Base-by-base conservation (phyloP, 306 rosid species). In the Rosa rugosa region DNA sequence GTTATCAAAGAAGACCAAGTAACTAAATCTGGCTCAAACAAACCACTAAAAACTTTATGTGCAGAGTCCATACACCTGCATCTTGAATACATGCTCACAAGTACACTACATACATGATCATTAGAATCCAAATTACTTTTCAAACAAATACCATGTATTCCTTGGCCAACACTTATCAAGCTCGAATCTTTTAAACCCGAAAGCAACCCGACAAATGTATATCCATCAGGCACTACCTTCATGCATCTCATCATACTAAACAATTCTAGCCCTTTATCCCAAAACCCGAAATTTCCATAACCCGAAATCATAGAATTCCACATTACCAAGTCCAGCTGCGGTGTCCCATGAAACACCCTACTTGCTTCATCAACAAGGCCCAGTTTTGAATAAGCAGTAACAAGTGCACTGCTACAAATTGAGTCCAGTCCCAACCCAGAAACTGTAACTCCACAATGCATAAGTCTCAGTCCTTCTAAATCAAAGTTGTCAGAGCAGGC, bases 261-360 rank as follows among this genome's bases (percentile, higher is more conserved):
- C 49, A 89, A 49, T 73, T 70, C 79, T 42, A 91, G 80, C 62
- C 95, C 97, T 79, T 79, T 77, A 65, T 85, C 80, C 92, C 94
- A 91, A 50, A 77, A 66, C 60, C 97, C 97, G 72, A 80, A 84
- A 54, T 69, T 73, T 69, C 86, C 97, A 81, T 53, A 91, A 74
- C 89, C 95, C 64, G 87, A 92, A 82, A 95, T 92, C 82, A 95
- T 69, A 0, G 96, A 91, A 84, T 91, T 92, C 94, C 98, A 92
- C 88, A 90, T 46, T 23, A 91, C 99, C 87, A 86, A 86, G 77
- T 92, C 98, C 1, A 87, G 96, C 53, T 83, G 86, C 25, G 65
- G n/a, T 20, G 88, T 86, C 79, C 75, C 78, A 81, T 86, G 3
- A 64, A 95, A 95, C 82, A 92, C 94, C 82, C 81, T 83, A 73